Evolutionary conservation across 768 basidiomycete genomes (phyloP).

Genomic region (Exidia glandulosa): DNA sequence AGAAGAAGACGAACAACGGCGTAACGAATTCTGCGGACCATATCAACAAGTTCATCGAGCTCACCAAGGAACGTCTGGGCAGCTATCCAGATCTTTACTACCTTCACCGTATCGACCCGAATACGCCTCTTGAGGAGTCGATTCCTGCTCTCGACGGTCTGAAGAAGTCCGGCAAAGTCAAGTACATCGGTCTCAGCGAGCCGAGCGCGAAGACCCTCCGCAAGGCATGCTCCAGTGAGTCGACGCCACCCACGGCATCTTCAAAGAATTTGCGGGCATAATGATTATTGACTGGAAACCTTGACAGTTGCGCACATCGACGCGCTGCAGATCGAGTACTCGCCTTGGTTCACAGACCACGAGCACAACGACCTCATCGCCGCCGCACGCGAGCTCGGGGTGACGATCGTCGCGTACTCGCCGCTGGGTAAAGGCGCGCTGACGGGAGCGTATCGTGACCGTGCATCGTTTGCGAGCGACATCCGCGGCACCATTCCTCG

Average conservation of each 20-base stretch:
- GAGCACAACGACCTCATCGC: constrained; percentile 19
- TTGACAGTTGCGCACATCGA: constrained; percentile 13
- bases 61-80: too few relatives aligned
- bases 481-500: not conserved
- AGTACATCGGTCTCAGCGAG: constrained; percentile 3
- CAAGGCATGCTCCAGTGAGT: constrained; percentile 1
- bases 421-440: constrained; percentile 24
- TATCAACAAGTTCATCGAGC: not conserved
- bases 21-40: not conserved
- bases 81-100: not conserved
- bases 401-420: constrained; percentile 31
- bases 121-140: constrained; percentile 10
- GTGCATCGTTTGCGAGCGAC: not conserved
- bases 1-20: not conserved
- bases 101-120: constrained; percentile 12
- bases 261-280: too few relatives aligned
- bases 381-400: constrained; percentile 28
- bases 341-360: constrained; percentile 18
- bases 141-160: not conserved
- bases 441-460: constrained; percentile 7
- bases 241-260: too few relatives aligned
- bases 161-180: not conserved
- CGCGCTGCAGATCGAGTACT: constrained; percentile 21
- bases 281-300: too few relatives aligned
- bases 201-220: not conserved